phyloP scores from a whole-genome alignment of 1,139 yeast genomes.

The Torulaspora globosa region DNA sequence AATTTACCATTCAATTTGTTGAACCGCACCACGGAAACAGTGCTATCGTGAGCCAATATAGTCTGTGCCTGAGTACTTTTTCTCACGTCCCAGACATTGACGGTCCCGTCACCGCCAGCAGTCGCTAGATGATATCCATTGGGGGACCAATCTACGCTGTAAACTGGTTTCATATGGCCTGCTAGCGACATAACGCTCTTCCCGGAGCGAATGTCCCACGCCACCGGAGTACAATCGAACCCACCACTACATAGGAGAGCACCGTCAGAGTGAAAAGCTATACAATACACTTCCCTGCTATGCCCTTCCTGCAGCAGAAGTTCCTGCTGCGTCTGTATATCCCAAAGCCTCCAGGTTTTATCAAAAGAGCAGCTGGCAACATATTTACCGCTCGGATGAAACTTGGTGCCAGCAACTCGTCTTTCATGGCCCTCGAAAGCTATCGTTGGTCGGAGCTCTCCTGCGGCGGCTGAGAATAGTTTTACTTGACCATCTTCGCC shows the following conservation, averaged over 20 bases:
- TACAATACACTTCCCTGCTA: slow-evolving; percentile 61
- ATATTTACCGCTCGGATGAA: slow-evolving; percentile 60
- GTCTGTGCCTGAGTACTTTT: slow-evolving; percentile 44
- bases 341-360: slow-evolving; percentile 89
- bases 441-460: slow-evolving; percentile 17
- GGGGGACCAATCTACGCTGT: slow-evolving; percentile 68
- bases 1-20: slow-evolving; percentile 46
- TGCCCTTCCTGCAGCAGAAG: slow-evolving; percentile 79
- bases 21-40: slow-evolving; percentile 66
- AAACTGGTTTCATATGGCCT: slow-evolving; percentile 71
- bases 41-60: slow-evolving; percentile 72
- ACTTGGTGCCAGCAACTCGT: slow-evolving; percentile 59
- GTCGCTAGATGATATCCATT: slow-evolving; percentile 76
- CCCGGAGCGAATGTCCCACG: slow-evolving; percentile 90
- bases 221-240: slow-evolving; percentile 62
- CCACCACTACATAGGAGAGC: slow-evolving; percentile 75
- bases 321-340: slow-evolving; percentile 46
- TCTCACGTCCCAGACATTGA: slow-evolving; percentile 86
- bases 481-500: slow-evolving; percentile 60
- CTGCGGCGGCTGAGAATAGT: slow-evolving; percentile 41
- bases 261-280: slow-evolving; percentile 74
- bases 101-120: slow-evolving; percentile 78
- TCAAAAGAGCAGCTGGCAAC: slow-evolving; percentile 77
- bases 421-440: slow-evolving; percentile 43
- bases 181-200: slow-evolving; percentile 53